Percentiles rank a stretch among this genome's conserved stretches.
These are phyloP conservation scores for Microglena sp. DNA, from an alignment of 139 green algal species.

Conservation along the genomic window DNA sequence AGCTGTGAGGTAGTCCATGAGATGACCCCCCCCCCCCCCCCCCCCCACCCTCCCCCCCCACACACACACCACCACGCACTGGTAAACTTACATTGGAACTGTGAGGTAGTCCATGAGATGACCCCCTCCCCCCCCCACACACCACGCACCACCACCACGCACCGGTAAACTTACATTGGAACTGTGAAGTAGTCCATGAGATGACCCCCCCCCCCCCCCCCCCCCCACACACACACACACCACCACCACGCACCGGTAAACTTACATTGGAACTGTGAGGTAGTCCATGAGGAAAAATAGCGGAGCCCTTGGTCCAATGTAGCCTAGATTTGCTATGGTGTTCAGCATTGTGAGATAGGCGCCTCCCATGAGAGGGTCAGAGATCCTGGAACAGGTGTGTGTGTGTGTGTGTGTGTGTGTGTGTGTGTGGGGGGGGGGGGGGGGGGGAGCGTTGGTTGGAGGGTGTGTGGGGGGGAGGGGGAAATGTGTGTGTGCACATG, in stretches of 20 bases:
- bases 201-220: neutral
- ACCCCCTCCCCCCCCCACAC: too few species aligned
- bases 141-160: too few species aligned
- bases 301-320: constrained; percentile 61
- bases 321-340: constrained; percentile 88
- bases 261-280: constrained; percentile 30
- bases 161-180: too few species aligned
- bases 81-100: too few species aligned
- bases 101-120: too few species aligned
- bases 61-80: too few species aligned
- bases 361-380: constrained; percentile 61
- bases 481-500: too few species aligned
- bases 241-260: neutral
- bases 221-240: neutral
- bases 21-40: too few species aligned
- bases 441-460: neutral
- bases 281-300: constrained; percentile 57
- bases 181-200: too few species aligned
- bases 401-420: constrained; percentile 2
- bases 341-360: constrained; percentile 93
- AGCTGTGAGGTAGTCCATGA: too few species aligned
- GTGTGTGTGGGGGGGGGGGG: neutral
- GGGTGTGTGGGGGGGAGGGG: too few species aligned
- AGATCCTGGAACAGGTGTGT: constrained; percentile 14
- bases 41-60: too few species aligned